A percentile compares a stretch with the other conserved stretches of the same genome.
Evolutionary conservation across 305 asterid genomes (phyloP).

Genomic region (Solanum chacoense): DNA sequence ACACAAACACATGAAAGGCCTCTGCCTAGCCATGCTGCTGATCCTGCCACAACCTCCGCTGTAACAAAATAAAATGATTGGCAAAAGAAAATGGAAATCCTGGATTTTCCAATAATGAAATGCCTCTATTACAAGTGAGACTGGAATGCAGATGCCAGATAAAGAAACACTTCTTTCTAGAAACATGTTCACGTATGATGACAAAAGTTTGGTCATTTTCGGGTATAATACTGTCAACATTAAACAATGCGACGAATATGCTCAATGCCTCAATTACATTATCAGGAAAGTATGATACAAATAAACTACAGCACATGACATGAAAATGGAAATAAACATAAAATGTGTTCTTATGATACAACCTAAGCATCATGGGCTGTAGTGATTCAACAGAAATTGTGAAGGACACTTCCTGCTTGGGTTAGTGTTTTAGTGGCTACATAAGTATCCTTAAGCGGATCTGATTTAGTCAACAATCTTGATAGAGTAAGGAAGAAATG

Average conservation of each 20-base stretch:
- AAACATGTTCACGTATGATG: background rate
- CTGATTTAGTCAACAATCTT: background rate
- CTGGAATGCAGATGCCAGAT: background rate
- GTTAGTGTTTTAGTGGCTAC: background rate
- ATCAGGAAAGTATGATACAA: background rate
- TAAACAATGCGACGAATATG: background rate
- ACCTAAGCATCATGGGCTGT: background rate
- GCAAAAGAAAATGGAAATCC: slow-evolving; percentile 5
- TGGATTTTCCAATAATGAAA: background rate
- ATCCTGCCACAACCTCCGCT: slow-evolving; percentile 90
- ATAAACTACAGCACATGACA: background rate
- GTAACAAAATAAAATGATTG: slow-evolving; percentile 28
- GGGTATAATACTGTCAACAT: background rate
- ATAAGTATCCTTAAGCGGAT: background rate
- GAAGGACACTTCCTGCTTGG: background rate
- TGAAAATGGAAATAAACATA: background rate
- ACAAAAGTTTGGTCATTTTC: background rate
- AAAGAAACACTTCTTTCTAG: background rate
- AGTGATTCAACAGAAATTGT: background rate
- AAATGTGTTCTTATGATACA: background rate
- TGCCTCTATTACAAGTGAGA: background rate
- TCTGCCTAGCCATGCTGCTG: slow-evolving; percentile 98
- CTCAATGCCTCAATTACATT: background rate
- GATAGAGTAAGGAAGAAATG: background rate
- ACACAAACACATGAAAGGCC: slow-evolving; percentile 98